Base-by-base conservation (phyloP, 2,329 filamentous ascomycete species). In the Bisporella sp. region DNA sequence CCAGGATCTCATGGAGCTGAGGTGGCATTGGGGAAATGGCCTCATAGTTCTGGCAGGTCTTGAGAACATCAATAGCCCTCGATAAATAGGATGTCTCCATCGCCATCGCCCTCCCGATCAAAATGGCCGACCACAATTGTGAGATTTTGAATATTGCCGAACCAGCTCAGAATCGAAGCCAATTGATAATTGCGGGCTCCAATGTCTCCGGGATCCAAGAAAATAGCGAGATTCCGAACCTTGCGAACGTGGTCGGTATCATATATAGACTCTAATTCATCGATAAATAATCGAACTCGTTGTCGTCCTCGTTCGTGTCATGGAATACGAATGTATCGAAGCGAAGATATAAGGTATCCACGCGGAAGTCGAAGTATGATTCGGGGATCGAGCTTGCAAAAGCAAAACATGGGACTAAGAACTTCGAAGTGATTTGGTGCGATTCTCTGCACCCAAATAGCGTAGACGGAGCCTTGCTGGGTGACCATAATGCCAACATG, bases 361-460 rank as follows among this genome's bases (percentile, higher is more conserved):
- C 4, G 5, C 6, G 6, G 21, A 48, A 44, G 28, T 48, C 39
- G 31, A 48, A 48, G 12, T 39, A 44, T 4, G 48, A 41, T 40
- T 51, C 39, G 21, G 45, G 45, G 12, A 44, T 43, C 5, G 40
- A 43, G 29, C 21, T 37, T 7, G 40, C 21, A 40, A 37, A 43
- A 7, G 45, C 45, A 32, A 51, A 48, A 41, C 30, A 21, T 30
- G 12, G 39, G 12, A 28, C 39, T 13, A 39, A 51, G n/a, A 28
- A 40, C 32, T 43, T 43, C 33, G 21, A 32, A 31, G 31, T 31
- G 12, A 51, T 41, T 4, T 45, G 5, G 35, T 33, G 21, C 6
- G 49, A 48, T 35, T 51, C 49, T 33, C 33, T 39, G 40, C 40
- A 51, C 1, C 30, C 49, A 41, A 48, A 41, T 11, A 51, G 32